Conservation (phyloP, 1,139 yeast species). For the Saccharomycopsis crataegensis region DNA sequence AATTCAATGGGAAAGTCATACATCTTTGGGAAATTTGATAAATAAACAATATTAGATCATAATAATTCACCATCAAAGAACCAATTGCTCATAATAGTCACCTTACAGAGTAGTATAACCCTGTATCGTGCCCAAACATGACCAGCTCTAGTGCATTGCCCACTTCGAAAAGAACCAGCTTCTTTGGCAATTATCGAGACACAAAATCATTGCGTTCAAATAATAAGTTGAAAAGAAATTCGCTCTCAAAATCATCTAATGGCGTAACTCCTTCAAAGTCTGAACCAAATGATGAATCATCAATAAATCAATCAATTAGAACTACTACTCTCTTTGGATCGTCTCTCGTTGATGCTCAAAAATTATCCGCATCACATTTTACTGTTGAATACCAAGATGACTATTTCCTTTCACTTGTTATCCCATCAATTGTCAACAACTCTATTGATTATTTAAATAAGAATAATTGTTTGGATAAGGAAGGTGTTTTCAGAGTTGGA, state of each 20-base stretch:
- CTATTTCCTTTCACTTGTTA: conserved; percentile 1
- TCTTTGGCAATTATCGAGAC: conserved; percentile 9
- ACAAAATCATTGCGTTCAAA: background rate
- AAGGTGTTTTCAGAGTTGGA: conserved; percentile 18
- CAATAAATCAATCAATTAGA: background rate
- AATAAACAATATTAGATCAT: too few species aligned
- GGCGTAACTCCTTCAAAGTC: too few species aligned
- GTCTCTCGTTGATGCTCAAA: background rate
- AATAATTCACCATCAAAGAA: too few species aligned
- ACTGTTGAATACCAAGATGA: background rate
- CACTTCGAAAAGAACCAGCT: conserved; percentile 7
- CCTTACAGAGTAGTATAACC: too few species aligned
- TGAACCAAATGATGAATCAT: too few species aligned
- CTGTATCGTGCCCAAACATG: too few species aligned
- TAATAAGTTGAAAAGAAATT: background rate
- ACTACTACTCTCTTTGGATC: conserved; percentile 3
- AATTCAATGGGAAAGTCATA: too few species aligned
- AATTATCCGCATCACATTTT: background rate
- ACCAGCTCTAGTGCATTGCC: background rate
- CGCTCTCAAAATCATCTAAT: background rate
- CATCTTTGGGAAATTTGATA: too few species aligned
- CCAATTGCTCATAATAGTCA: too few species aligned
- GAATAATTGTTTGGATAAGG: conserved; percentile 15
- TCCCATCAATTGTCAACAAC: conserved; percentile 13
- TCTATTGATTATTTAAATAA: conserved; percentile 10